Base-by-base conservation (phyloP, 164 flowering plant genomes). In the Cinnamomum chago region DNA sequence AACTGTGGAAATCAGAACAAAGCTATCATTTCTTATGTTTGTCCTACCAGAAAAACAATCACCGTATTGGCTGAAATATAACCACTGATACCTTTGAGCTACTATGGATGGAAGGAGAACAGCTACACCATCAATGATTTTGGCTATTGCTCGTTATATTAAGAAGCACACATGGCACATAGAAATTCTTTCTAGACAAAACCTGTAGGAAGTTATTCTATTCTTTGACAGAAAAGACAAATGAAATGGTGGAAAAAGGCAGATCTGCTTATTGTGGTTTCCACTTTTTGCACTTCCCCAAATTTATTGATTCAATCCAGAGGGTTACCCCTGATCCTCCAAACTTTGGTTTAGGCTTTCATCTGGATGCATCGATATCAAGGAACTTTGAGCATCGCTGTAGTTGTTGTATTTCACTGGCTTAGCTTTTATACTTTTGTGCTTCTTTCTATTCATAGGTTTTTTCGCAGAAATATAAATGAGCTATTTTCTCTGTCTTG, bases 401-500 rank as follows among this genome's bases (percentile, higher is more conserved):
- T 52, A 52, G 17, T 14, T 52, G 58, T 52, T 52, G 58, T 17
- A 52, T 52, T 3, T 30, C 35, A 52, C 18, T 13, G 58, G 58
- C 58, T 14, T 52, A 13, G 20, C n/a, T 55, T 14, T 55, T 55
- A 15, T 55, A 15, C 6, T 5, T 55, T 14, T 55, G 60, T 3
- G 60, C 11, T 1, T 10, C 47, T 1, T 9, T 40, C 47, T 40
- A 40, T 1, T 40, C 10, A 9, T 40, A 35, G 11, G 11, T 40
- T 40, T 40, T 40, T 40, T 40, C 47, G 10, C 47, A 40, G 11
- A 40, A 40, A 40, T 11, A 6, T 40, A 40, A 40, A 40, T 55
- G 67, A 64, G 67, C 33, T 64, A 64, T n/a, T 23, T 64, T 64
- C 28, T 64, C 18, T 67, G 5, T 79, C 58, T 81, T 82, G 84